These are phyloP conservation scores for Phaeoacremonium minimum DNA, from an alignment of 2,329 filamentous ascomycete genomes.

Conservation along the genomic window DNA sequence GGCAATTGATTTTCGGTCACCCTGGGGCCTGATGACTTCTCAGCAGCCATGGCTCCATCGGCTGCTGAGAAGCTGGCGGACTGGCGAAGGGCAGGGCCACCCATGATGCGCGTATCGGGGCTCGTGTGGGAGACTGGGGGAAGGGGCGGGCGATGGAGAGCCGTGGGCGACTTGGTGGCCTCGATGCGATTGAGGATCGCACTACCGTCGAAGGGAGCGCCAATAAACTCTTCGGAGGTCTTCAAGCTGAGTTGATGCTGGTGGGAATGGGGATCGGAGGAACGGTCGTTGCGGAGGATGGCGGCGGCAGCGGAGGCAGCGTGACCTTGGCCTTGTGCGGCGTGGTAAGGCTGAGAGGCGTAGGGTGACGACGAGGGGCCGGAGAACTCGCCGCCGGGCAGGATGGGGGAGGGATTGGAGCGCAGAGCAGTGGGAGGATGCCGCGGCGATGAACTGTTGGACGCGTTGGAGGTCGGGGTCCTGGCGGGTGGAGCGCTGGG, in stretches of 20 bases:
- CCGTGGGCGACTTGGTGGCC: conserved; percentile 36
- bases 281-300: conserved; percentile 11
- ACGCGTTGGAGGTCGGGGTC: conserved; percentile 41
- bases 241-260: conserved; percentile 34
- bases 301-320: too few species aligned
- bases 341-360: conserved; percentile 12
- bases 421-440: conserved; percentile 32
- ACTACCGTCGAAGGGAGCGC: conserved; percentile 61
- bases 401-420: conserved; percentile 42
- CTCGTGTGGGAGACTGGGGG: conserved; percentile 39
- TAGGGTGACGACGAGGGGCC: conserved; percentile 29
- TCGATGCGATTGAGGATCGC: conserved; percentile 59
- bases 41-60: conserved; percentile 44
- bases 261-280: conserved; percentile 21
- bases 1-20: conserved; percentile 40
- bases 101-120: conserved; percentile 48
- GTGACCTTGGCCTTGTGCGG: too few species aligned
- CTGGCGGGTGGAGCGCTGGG: conserved; percentile 53
- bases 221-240: conserved; percentile 56
- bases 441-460: conserved; percentile 43
- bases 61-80: conserved; percentile 61
- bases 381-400: conserved; percentile 40
- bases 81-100: conserved; percentile 52
- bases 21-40: conserved; percentile 35
- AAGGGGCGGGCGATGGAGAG: conserved; percentile 14